Evolutionary conservation across 2,329 filamentous ascomycete species (phyloP).

Genomic region (Westerdykella aurantiaca): DNA sequence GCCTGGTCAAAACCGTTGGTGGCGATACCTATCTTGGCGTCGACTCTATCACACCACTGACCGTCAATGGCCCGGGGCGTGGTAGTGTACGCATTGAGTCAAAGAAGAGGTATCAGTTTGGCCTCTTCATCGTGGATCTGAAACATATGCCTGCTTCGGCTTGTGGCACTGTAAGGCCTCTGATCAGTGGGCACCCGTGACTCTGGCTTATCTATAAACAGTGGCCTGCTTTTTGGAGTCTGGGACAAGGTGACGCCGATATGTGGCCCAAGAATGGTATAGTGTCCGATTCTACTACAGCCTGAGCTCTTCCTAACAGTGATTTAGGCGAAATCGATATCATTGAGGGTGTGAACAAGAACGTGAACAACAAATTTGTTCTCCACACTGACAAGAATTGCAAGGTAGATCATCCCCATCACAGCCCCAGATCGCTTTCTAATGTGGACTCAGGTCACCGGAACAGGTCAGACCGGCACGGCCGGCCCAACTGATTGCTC

Average conservation of each 20-base stretch:
- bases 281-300: no score
- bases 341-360: slow-evolving; percentile 29
- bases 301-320: no score
- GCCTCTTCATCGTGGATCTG: slow-evolving; percentile 29
- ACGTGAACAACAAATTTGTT: slow-evolving; percentile 19
- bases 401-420: slow-evolving; percentile 15
- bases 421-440: slow-evolving; percentile 46
- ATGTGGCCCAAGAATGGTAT: slow-evolving; percentile 21
- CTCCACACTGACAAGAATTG: slow-evolving; percentile 26
- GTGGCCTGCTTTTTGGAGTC: slow-evolving; percentile 32
- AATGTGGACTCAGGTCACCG: slow-evolving; percentile 32
- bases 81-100: slow-evolving; percentile 26
- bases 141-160: slow-evolving; percentile 26
- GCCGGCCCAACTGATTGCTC: slow-evolving; percentile 13
- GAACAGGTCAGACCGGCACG: slow-evolving; percentile 11
- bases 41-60: slow-evolving; percentile 31
- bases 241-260: slow-evolving; percentile 13
- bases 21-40: slow-evolving; percentile 39
- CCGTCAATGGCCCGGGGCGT: slow-evolving; percentile 14
- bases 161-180: slow-evolving; percentile 17
- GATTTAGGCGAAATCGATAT: slow-evolving; percentile 28
- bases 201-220: no score
- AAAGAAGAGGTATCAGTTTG: slow-evolving; percentile 20
- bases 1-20: slow-evolving; percentile 2
- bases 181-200: no score